Evolutionary conservation across 805 yeast genomes (phyloP).

Genomic region (Wickerhamomyces mucosus): DNA sequence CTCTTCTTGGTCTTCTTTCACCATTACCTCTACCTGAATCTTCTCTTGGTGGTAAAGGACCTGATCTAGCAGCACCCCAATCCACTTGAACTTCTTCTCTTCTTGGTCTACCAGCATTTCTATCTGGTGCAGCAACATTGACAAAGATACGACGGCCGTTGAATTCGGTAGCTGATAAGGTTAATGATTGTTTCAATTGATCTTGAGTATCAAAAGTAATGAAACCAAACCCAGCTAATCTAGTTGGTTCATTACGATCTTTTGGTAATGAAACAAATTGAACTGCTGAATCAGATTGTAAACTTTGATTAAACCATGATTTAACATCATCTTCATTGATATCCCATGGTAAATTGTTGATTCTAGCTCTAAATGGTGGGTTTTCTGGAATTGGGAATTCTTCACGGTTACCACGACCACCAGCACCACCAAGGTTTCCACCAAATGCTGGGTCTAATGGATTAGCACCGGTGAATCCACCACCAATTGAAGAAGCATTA

Average conservation of each 20-base stretch:
- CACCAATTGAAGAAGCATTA: constrained; percentile 22
- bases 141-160: constrained; percentile 63
- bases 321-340: constrained; percentile 53
- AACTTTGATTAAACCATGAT: constrained; percentile 49
- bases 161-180: constrained; percentile 58
- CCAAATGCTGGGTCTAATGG: constrained; percentile 30
- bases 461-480: constrained; percentile 23
- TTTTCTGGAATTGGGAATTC: constrained; percentile 83
- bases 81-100: constrained; percentile 30
- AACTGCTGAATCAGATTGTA: constrained; percentile 44
- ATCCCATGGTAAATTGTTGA: constrained; percentile 81
- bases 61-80: constrained; percentile 25
- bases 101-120: constrained; percentile 23
- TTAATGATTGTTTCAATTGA: constrained; percentile 65
- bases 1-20: constrained; percentile 29
- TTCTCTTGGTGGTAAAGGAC: constrained; percentile 27
- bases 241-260: constrained; percentile 49
- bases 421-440: constrained; percentile 23
- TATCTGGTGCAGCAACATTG: constrained; percentile 71
- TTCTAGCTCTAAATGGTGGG: constrained; percentile 89
- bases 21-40: constrained; percentile 15
- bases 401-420: constrained; percentile 39
- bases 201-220: constrained; percentile 73
- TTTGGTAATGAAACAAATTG: constrained; percentile 63
- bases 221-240: constrained; percentile 82